These are phyloP conservation scores for Penstemon davidsonii DNA, from an alignment of 257 asterid genomes.

Conservation along the genomic window DNA sequence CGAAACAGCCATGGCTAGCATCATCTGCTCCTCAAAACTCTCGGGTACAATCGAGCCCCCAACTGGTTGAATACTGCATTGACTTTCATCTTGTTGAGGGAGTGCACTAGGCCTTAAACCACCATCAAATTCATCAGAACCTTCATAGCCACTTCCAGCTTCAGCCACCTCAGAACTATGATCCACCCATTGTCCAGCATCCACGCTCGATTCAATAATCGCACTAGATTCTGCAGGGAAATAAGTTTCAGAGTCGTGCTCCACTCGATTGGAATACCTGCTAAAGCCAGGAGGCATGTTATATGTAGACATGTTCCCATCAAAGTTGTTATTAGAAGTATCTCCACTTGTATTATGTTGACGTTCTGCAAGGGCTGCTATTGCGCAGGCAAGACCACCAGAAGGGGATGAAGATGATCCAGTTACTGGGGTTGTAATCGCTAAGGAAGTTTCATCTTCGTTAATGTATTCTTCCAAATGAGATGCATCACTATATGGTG, in stretches of 20 bases:
- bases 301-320: slow-evolving; percentile 36
- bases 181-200: slow-evolving; percentile 47
- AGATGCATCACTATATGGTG: slow-evolving; percentile 38
- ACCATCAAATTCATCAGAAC: slow-evolving; percentile 52
- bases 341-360: slow-evolving; percentile 59
- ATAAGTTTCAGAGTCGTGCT: slow-evolving; percentile 45
- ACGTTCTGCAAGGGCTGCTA: slow-evolving; percentile 93
- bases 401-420: slow-evolving; percentile 76
- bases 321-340: slow-evolving; percentile 45
- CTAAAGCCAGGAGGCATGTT: slow-evolving; percentile 42
- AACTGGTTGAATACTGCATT: slow-evolving; percentile 38
- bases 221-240: slow-evolving; percentile 40
- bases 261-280: slow-evolving; percentile 46
- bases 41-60: slow-evolving; percentile 62
- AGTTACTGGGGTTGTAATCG: slow-evolving; percentile 33
- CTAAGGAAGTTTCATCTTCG: slow-evolving; percentile 42
- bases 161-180: slow-evolving; percentile 50
- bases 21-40: slow-evolving; percentile 92
- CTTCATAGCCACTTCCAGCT: slow-evolving; percentile 62
- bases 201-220: slow-evolving; percentile 36
- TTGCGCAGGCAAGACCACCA: slow-evolving; percentile 87
- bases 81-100: slow-evolving; percentile 48
- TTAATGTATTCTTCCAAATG: slow-evolving; percentile 47
- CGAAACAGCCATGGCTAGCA: slow-evolving; percentile 91
- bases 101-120: slow-evolving; percentile 29